phyloP scores from a whole-genome alignment of 1,284 basidiomycete species.

The Fomitopsis pinicola region DNA sequence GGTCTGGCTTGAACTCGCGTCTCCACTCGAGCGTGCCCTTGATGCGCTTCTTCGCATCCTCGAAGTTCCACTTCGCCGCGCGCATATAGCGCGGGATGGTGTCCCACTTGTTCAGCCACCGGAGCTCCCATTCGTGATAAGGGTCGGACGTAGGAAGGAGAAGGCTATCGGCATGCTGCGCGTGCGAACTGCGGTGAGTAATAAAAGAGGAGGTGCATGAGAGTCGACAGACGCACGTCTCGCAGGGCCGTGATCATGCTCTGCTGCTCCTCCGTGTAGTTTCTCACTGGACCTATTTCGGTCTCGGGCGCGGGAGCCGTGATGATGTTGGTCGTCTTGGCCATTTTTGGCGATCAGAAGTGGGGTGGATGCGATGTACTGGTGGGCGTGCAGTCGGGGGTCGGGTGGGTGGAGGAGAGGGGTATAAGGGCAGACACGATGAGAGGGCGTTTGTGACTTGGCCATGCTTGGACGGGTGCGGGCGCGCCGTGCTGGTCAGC shows the following conservation, averaged over 20 bases:
- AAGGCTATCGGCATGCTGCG: constrained; percentile 62
- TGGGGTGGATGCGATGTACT: background rate
- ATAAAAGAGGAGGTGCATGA: background rate
- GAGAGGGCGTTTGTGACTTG: background rate
- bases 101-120: constrained; percentile 71
- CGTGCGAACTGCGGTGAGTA: background rate
- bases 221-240: constrained; percentile 41
- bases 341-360: constrained; percentile 18
- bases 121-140: constrained; percentile 71
- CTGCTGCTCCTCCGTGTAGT: constrained; percentile 62
- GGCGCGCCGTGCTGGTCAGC: background rate
- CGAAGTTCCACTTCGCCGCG: constrained; percentile 78
- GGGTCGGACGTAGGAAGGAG: constrained; percentile 61
- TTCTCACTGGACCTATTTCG: constrained; percentile 48
- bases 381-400: background rate
- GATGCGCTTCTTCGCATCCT: constrained; percentile 74
- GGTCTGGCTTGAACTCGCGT: constrained; percentile 75
- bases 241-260: constrained; percentile 55
- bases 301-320: constrained; percentile 40
- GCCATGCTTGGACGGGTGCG: background rate
- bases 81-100: constrained; percentile 80
- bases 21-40: constrained; percentile 79
- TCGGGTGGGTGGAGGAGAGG: background rate
- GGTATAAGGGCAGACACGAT: background rate
- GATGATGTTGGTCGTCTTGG: constrained; percentile 40